Percentiles rank a stretch among this genome's conserved stretches.
Evolutionary conservation across 805 yeast genomes (phyloP).

Genomic region (Ogataea ramenticola): DNA sequence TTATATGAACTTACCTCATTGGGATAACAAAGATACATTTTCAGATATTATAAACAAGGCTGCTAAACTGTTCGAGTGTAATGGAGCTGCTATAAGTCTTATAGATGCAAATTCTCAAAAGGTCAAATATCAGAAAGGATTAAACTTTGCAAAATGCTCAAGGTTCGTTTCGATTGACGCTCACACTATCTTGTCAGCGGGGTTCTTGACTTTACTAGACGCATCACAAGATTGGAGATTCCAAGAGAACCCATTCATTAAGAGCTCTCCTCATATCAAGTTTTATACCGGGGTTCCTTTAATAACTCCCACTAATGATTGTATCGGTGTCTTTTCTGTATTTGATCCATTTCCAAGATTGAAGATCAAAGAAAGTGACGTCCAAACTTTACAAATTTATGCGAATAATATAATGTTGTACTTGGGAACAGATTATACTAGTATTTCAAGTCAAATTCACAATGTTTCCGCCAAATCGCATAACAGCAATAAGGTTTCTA

Average conservation of each 20-base stretch:
- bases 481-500: neutral
- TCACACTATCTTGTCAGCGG: slow-evolving; percentile 57
- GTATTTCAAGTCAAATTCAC: slow-evolving; percentile 1
- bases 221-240: slow-evolving; percentile 70
- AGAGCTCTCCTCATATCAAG: slow-evolving; percentile 48
- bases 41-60: slow-evolving; percentile 30
- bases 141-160: slow-evolving; percentile 44
- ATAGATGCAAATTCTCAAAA: slow-evolving; percentile 40
- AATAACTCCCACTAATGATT: slow-evolving; percentile 28
- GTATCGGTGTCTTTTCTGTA: slow-evolving; percentile 52
- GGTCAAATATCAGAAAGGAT: slow-evolving; percentile 41
- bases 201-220: slow-evolving; percentile 47
- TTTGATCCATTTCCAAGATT: slow-evolving; percentile 42
- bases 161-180: slow-evolving; percentile 57
- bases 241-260: slow-evolving; percentile 53
- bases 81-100: slow-evolving; percentile 55
- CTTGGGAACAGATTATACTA: slow-evolving; percentile 27
- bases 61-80: slow-evolving; percentile 34
- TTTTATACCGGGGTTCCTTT: slow-evolving; percentile 66
- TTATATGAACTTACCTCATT: slow-evolving; percentile 35
- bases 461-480: neutral
- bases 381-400: slow-evolving; percentile 29
- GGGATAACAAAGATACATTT: slow-evolving; percentile 38
- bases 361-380: slow-evolving; percentile 27
- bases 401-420: slow-evolving; percentile 36